phyloP scores from a whole-genome alignment of 2,329 filamentous ascomycete genomes.

The Fusarium cicatricum region DNA sequence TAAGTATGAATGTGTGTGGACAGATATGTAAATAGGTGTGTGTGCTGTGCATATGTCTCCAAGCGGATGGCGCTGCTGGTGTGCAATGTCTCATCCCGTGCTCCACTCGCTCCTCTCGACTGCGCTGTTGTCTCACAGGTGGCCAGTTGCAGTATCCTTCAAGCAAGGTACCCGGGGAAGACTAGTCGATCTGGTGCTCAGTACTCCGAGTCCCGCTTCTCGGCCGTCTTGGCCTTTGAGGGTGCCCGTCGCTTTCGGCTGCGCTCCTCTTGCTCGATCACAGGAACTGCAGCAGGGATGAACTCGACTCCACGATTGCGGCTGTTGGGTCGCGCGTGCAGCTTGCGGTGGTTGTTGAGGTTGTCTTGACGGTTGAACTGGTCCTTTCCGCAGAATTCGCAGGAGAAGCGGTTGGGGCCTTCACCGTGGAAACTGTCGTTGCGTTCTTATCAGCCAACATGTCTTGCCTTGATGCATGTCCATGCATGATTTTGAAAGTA shows the following conservation, averaged over 20 bases:
- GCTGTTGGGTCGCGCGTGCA: conserved; percentile 51
- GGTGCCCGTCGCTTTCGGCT: conserved; percentile 51
- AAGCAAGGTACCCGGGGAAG: conserved; percentile 37
- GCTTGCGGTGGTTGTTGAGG: conserved; percentile 53
- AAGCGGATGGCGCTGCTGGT: conserved; percentile 18
- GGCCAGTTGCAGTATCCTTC: conserved; percentile 16
- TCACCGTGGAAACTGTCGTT: conserved; percentile 48
- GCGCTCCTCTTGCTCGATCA: conserved; percentile 53
- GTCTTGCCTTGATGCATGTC: background rate
- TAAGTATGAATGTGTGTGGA: conserved; percentile 32
- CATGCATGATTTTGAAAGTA: conserved; percentile 11
- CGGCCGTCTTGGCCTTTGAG: conserved; percentile 47
- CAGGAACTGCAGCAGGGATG: conserved; percentile 50
- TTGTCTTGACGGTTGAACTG: conserved; percentile 54
- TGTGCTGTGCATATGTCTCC: conserved; percentile 21
- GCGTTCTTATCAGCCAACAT: conserved; percentile 1
- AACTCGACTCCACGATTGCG: conserved; percentile 52
- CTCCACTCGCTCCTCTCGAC: conserved; percentile 16
- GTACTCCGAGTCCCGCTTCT: conserved; percentile 45
- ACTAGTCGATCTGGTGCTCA: conserved; percentile 26
- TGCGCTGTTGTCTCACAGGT: conserved; percentile 21
- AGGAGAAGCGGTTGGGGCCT: conserved; percentile 51
- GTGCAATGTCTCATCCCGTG: conserved; percentile 36
- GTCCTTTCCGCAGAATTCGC: conserved; percentile 54
- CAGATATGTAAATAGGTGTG: conserved; percentile 27